phyloP scores from a whole-genome alignment of 2,329 filamentous ascomycete genomes.

The Corynespora cassiicola region DNA sequence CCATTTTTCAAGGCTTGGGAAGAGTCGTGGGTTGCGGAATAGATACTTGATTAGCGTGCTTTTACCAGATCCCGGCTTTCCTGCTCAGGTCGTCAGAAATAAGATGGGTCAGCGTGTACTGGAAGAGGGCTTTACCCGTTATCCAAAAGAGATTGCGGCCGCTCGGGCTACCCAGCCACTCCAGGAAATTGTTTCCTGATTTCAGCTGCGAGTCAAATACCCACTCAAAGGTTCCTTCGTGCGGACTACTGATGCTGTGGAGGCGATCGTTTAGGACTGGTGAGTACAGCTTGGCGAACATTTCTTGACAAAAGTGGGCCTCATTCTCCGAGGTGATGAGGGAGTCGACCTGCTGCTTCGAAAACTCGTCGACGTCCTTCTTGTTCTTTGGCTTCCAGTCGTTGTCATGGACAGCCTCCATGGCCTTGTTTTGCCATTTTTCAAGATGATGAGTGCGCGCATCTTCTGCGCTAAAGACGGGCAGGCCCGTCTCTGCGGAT shows the following conservation, averaged over 20 bases:
- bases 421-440: conserved; percentile 35
- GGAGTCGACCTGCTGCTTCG: conserved; percentile 27
- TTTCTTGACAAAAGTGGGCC: conserved; percentile 26
- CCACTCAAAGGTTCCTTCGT: conserved; percentile 30
- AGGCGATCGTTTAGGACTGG: conserved; percentile 30
- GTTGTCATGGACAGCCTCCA: conserved; percentile 30
- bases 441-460: conserved; percentile 21
- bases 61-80: conserved; percentile 55
- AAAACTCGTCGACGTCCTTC: conserved; percentile 36
- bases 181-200: conserved; percentile 25
- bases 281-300: conserved; percentile 30
- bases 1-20: conserved; percentile 34
- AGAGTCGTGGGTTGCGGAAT: conserved; percentile 31
- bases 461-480: conserved; percentile 27
- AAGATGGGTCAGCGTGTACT: too few species aligned
- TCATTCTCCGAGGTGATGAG: conserved; percentile 27
- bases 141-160: conserved; percentile 39
- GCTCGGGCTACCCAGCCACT: conserved; percentile 32
- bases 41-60: conserved; percentile 53
- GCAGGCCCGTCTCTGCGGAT: conserved; percentile 33
- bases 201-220: conserved; percentile 26
- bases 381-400: conserved; percentile 35
- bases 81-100: conserved; percentile 7
- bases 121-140: conserved; percentile 20
- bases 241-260: conserved; percentile 25